Evolutionary conservation across 2,329 filamentous ascomycete species (phyloP).

Genomic region (Aspergillus quadricinctus): DNA sequence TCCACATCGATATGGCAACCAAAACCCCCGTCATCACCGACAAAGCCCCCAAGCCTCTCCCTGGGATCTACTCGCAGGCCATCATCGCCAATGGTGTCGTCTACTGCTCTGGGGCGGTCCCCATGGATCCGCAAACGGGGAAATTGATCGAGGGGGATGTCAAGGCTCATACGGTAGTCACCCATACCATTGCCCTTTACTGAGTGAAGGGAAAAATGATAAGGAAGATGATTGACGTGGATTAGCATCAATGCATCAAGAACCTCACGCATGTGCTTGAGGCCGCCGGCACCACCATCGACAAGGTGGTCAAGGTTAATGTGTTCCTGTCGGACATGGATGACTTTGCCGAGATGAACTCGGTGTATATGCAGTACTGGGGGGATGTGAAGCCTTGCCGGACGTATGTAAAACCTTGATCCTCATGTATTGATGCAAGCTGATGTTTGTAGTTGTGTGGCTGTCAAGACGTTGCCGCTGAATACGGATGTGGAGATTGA

Average conservation of each 20-base stretch:
- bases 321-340: slow-evolving; percentile 63
- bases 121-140: slow-evolving; percentile 52
- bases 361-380: slow-evolving; percentile 75
- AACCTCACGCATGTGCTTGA: slow-evolving; percentile 59
- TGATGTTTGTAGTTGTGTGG: slow-evolving; percentile 57
- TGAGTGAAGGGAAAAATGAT: background rate
- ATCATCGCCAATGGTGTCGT: slow-evolving; percentile 62
- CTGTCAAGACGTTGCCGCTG: slow-evolving; percentile 83
- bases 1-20: slow-evolving; percentile 21
- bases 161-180: slow-evolving; percentile 48
- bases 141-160: slow-evolving; percentile 55
- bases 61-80: slow-evolving; percentile 56
- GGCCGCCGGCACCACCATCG: slow-evolving; percentile 55
- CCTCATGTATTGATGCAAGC: background rate
- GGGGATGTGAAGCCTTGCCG: slow-evolving; percentile 55
- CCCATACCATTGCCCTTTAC: background rate
- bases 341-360: slow-evolving; percentile 73
- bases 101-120: slow-evolving; percentile 65
- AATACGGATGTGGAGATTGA: slow-evolving; percentile 86
- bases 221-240: slow-evolving; percentile 2
- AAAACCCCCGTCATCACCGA: slow-evolving; percentile 42
- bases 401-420: slow-evolving; percentile 19
- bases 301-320: slow-evolving; percentile 64
- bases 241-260: slow-evolving; percentile 51
- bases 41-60: slow-evolving; percentile 50